These are phyloP conservation scores for Pestalotiopsis sp. DNA, from an alignment of 2,329 filamentous ascomycete genomes.

Conservation along the genomic window DNA sequence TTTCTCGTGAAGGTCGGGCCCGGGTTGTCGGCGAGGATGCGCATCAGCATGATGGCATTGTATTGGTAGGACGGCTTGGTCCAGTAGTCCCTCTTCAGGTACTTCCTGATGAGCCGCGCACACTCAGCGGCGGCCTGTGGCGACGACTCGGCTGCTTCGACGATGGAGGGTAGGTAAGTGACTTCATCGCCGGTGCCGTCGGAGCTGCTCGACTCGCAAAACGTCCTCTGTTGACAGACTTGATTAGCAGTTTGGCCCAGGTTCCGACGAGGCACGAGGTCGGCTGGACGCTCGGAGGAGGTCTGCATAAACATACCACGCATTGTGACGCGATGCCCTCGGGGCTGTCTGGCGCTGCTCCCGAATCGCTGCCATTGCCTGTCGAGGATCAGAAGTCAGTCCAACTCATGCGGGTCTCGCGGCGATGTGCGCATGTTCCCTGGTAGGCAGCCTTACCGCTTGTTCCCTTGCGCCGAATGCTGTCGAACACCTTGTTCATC, in stretches of 20 bases:
- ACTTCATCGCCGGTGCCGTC: conserved; percentile 79
- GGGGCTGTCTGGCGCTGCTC: conserved; percentile 53
- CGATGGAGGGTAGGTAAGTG: conserved; percentile 87
- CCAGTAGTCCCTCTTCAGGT: conserved; percentile 73
- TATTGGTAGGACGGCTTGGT: conserved; percentile 76
- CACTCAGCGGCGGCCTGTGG: conserved; percentile 82
- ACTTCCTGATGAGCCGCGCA: conserved; percentile 80
- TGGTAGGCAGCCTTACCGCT: conserved; percentile 21
- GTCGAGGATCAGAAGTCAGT: conserved; percentile 4
- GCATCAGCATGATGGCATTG: conserved; percentile 93
- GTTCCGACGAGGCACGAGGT: conserved; percentile 16
- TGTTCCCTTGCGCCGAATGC: conserved; percentile 53
- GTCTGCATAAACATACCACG: conserved; percentile 56
- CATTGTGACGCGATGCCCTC: conserved; percentile 67
- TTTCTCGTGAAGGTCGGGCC: conserved; percentile 89
- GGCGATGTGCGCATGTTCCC: too few relatives aligned
- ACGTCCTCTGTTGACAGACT: conserved; percentile 62
- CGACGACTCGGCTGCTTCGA: conserved; percentile 92
- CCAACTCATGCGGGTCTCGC: neutral
- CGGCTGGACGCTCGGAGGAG: conserved; percentile 5
- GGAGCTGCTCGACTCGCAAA: conserved; percentile 75
- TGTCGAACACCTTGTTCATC: conserved; percentile 59
- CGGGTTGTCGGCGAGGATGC: conserved; percentile 91
- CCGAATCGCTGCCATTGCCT: conserved; percentile 12
- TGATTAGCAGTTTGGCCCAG: neutral